These are phyloP conservation scores for Calonectria pauciramosa DNA, from an alignment of 2,329 filamentous ascomycete genomes.

Conservation along the genomic window DNA sequence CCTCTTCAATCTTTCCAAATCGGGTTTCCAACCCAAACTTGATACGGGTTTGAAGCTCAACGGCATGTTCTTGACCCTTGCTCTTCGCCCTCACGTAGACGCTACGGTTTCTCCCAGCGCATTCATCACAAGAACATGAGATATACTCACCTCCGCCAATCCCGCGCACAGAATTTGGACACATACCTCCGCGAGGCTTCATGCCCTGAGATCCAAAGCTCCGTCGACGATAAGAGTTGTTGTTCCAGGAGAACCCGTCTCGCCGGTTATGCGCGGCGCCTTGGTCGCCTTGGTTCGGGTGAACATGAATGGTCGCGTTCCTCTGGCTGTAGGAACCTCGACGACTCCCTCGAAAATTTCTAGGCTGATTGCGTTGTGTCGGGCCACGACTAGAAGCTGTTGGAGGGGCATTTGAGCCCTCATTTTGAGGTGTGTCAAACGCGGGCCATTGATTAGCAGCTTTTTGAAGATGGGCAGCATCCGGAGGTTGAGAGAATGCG, in stretches of 20 bases:
- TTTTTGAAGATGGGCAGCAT: constrained; percentile 21
- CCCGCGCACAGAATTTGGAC: constrained; percentile 39
- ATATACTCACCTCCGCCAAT: constrained; percentile 40
- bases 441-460: constrained; percentile 27
- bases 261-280: constrained; percentile 32
- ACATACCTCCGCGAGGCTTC: constrained; percentile 9
- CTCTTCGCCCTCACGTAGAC: constrained; percentile 44
- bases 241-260: constrained; percentile 32
- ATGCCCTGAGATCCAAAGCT: constrained; percentile 19
- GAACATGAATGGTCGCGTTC: constrained; percentile 35
- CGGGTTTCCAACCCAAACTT: constrained; percentile 45
- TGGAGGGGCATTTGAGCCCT: constrained; percentile 22
- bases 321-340: constrained; percentile 37
- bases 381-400: constrained; percentile 25
- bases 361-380: constrained; percentile 29
- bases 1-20: constrained; percentile 50
- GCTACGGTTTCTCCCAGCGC: constrained; percentile 49
- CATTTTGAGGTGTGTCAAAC: constrained; percentile 19
- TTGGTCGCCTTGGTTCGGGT: constrained; percentile 19
- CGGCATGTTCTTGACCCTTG: background rate
- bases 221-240: constrained; percentile 32
- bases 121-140: constrained; percentile 48
- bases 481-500: constrained; percentile 20
- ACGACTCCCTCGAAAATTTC: constrained; percentile 27
- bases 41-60: constrained; percentile 47